Conservation (phyloP, 371 early-diverging fungal species). For the Rhizopus delemar region DNA sequence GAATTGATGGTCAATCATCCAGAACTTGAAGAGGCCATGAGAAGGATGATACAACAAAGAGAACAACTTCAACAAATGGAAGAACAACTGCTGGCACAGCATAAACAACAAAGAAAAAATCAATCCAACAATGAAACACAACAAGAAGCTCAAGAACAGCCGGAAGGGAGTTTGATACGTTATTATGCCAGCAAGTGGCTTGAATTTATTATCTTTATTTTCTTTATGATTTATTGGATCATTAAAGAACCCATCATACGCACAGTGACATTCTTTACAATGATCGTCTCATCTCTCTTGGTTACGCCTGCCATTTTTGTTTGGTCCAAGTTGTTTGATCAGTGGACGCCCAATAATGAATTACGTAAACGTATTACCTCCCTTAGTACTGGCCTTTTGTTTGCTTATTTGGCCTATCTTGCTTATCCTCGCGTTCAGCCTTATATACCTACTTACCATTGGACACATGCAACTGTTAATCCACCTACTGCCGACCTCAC, state of each 20-base stretch:
- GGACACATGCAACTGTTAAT: not conserved
- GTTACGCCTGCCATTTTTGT: slow-evolving; percentile 13
- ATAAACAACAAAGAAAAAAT: not conserved
- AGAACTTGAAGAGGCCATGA: slow-evolving; percentile 4
- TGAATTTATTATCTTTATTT: slow-evolving; percentile 15
- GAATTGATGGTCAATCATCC: slow-evolving; percentile 16
- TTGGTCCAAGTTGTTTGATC: slow-evolving; percentile 1
- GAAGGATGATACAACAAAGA: slow-evolving; percentile 1
- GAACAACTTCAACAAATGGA: not conserved
- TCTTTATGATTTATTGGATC: slow-evolving; percentile 29
- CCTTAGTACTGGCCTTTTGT: not conserved
- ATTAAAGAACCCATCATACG: slow-evolving; percentile 26
- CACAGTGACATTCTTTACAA: slow-evolving; percentile 20
- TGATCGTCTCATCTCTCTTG: slow-evolving; percentile 19
- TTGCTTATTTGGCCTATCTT: not conserved
- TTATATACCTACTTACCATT: not conserved
- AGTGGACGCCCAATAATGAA: not conserved
- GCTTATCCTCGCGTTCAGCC: not conserved
- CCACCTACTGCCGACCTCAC: not conserved
- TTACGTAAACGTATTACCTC: not conserved
- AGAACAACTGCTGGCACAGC: too few species aligned
- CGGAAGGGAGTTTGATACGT: not conserved
- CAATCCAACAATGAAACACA: not conserved
- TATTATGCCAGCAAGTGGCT: slow-evolving; percentile 5
- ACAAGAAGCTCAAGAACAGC: not conserved